Percentiles rank a stretch among this genome's conserved stretches.
Evolutionary conservation across 768 basidiomycete species (phyloP).

Genomic region (Rhodosporidiobolus sp.): DNA sequence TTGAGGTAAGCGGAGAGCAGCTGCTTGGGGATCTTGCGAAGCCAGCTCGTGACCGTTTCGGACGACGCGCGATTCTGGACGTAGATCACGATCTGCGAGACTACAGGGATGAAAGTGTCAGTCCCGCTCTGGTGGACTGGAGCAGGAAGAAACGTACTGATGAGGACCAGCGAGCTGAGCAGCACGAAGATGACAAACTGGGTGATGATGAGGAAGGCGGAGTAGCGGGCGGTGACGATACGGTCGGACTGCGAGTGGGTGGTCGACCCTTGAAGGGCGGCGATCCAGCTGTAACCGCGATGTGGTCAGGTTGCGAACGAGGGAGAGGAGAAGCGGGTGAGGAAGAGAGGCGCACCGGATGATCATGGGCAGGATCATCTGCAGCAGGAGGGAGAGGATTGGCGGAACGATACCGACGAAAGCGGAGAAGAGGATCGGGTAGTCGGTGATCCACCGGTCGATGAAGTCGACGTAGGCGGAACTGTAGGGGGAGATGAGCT

Average conservation of each 20-base stretch:
- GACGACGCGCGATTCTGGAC: slow-evolving; percentile 48
- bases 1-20: slow-evolving; percentile 67
- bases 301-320: neutral
- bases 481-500: neutral
- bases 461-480: slow-evolving; percentile 68
- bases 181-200: slow-evolving; percentile 80
- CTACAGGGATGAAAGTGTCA: slow-evolving; percentile 10
- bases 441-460: slow-evolving; percentile 63
- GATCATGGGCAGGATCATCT: slow-evolving; percentile 72
- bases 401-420: slow-evolving; percentile 88
- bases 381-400: slow-evolving; percentile 75
- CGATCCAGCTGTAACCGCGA: slow-evolving; percentile 23
- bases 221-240: slow-evolving; percentile 87
- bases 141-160: slow-evolving; percentile 1
- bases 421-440: slow-evolving; percentile 68
- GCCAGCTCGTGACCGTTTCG: too few relatives aligned
- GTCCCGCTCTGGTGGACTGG: rapidly evolving
- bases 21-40: slow-evolving; percentile 54
- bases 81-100: slow-evolving; percentile 54
- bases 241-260: slow-evolving; percentile 58
- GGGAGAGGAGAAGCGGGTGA: slow-evolving; percentile 52
- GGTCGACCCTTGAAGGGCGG: slow-evolving; percentile 38
- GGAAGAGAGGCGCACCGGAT: slow-evolving; percentile 67
- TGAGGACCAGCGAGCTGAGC: slow-evolving; percentile 39
- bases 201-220: slow-evolving; percentile 86